These are phyloP conservation scores for Gypsophila paniculata DNA, from an alignment of 179 eudicot species.

Conservation along the genomic window DNA sequence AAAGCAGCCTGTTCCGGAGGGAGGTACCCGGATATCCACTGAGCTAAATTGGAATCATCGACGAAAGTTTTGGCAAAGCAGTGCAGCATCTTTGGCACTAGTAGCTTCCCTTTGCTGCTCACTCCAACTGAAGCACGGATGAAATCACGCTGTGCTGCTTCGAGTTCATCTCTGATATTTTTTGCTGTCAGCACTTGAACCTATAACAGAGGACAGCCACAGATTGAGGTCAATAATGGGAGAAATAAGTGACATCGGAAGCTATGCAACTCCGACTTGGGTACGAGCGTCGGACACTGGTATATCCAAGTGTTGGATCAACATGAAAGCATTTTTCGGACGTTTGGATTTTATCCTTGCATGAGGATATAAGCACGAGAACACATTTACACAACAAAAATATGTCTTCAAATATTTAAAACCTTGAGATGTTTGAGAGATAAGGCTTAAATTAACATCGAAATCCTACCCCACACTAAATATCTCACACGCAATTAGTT, in stretches of 20 bases:
- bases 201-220: conserved; percentile 17
- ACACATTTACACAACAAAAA: background rate
- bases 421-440: too few species aligned
- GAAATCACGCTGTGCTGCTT: conserved; percentile 37
- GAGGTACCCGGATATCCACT: conserved; percentile 35
- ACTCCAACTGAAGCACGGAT: conserved; percentile 39
- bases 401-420: too few species aligned
- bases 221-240: background rate
- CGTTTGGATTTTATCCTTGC: too few species aligned
- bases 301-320: background rate
- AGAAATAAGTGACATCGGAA: background rate
- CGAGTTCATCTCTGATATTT: conserved; percentile 34
- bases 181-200: conserved; percentile 37
- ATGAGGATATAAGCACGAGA: background rate
- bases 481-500: too few species aligned
- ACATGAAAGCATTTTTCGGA: background rate
- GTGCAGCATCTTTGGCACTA: conserved; percentile 39
- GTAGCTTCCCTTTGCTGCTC: conserved; percentile 35
- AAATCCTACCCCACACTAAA: too few species aligned
- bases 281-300: background rate
- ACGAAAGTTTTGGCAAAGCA: conserved; percentile 30
- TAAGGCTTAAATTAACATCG: too few species aligned
- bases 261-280: background rate
- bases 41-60: conserved; percentile 37
- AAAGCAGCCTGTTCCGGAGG: conserved; percentile 38